Evolutionary conservation across 108 stramenopile genomes (phyloP).

Genomic region (Stephanodiscus minutulus): DNA sequence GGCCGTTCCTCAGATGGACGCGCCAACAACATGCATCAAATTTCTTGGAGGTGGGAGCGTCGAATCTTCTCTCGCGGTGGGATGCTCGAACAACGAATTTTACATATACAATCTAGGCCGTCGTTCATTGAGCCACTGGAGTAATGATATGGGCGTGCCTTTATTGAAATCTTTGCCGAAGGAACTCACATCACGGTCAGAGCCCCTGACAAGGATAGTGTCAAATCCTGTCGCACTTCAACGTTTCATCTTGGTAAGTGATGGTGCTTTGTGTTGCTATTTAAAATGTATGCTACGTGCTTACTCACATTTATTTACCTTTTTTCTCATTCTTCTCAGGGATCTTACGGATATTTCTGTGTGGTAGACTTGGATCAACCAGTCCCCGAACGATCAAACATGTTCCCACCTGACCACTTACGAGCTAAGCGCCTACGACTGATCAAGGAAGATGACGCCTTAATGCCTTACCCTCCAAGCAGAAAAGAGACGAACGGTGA

Average conservation of each 20-base stretch:
- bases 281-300: conserved; percentile 3
- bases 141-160: conserved; percentile 69
- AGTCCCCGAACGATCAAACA: conserved; percentile 59
- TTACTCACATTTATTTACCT: conserved; percentile 15
- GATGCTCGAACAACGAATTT: conserved; percentile 60
- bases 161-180: conserved; percentile 54
- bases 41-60: conserved; percentile 49
- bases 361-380: conserved; percentile 60
- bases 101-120: conserved; percentile 67
- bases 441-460: conserved; percentile 19
- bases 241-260: conserved; percentile 73
- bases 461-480: neutral
- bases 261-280: conserved; percentile 23
- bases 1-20: conserved; percentile 72
- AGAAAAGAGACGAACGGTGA: conserved; percentile 2
- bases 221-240: conserved; percentile 50
- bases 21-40: conserved; percentile 57
- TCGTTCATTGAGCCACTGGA: conserved; percentile 65
- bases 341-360: conserved; percentile 75
- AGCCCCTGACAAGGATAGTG: conserved; percentile 59
- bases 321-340: conserved; percentile 45
- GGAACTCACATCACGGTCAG: conserved; percentile 59
- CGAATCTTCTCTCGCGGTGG: conserved; percentile 65
- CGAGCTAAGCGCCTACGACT: conserved; percentile 39
- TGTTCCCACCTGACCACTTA: conserved; percentile 67